These are phyloP conservation scores for Phytophthora cryptogea DNA, from an alignment of 352 stramenopile genomes.

Conservation along the genomic window DNA sequence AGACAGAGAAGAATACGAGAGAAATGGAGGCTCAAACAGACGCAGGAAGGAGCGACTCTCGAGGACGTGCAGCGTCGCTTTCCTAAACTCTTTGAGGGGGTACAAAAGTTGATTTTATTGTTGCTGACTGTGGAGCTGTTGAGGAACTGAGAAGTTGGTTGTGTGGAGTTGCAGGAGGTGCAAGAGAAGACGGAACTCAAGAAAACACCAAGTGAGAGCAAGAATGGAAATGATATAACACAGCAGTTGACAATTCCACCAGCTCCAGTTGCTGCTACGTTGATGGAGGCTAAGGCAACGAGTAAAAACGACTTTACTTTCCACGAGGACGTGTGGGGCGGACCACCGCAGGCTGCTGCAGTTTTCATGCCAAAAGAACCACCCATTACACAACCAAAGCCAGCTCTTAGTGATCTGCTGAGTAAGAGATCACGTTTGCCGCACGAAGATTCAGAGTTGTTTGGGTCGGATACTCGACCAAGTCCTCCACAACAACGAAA, in stretches of 20 bases:
- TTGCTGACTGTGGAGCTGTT: neutral
- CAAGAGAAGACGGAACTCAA: conserved; percentile 17
- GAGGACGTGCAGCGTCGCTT: conserved; percentile 43
- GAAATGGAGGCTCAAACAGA: conserved; percentile 44
- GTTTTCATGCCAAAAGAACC: conserved; percentile 17
- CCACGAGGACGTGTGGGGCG: conserved; percentile 24
- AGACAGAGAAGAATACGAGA: conserved; percentile 41
- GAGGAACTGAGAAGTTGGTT: neutral
- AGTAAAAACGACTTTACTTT: conserved; percentile 17
- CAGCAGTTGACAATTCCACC: neutral
- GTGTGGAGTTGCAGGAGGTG: conserved; percentile 13
- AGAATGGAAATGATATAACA: neutral
- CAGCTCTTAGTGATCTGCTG: conserved; percentile 43
- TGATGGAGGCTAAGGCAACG: neutral
- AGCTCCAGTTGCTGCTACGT: neutral
- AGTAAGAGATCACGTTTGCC: conserved; percentile 35
- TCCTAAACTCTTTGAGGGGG: conserved; percentile 50
- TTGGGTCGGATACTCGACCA: conserved; percentile 14
- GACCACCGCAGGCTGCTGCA: conserved; percentile 12
- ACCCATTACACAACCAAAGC: conserved; percentile 9
- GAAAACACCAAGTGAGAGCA: neutral
- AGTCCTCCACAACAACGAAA: conserved; percentile 36
- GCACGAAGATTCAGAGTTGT: conserved; percentile 32
- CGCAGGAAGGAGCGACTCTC: conserved; percentile 33
- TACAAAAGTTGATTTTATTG: conserved; percentile 8